These are phyloP conservation scores for Cystoisospora suis DNA, from an alignment of 169 alveolate species.

Conservation along the genomic window DNA sequence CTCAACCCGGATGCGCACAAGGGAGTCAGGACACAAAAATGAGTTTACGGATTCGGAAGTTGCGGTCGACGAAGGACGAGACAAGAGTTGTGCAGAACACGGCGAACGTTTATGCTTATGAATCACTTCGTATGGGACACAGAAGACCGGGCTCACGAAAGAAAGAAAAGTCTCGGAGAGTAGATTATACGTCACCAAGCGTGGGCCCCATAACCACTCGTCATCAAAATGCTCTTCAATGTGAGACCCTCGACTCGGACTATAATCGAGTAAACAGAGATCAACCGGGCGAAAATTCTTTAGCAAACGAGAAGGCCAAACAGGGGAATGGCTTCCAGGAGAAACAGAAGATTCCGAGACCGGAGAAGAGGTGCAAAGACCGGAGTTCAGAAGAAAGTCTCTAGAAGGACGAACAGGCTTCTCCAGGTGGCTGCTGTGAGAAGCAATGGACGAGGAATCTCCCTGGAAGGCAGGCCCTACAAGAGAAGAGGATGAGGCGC, in stretches of 20 bases:
- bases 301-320: background rate
- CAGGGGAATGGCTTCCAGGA: background rate
- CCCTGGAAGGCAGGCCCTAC: background rate
- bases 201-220: slow-evolving; percentile 27
- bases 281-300: background rate
- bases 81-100: background rate
- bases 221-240: slow-evolving; percentile 31
- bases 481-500: background rate
- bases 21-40: background rate
- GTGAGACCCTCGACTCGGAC: slow-evolving; percentile 14
- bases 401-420: too few species aligned
- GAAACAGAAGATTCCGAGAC: background rate
- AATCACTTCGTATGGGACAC: background rate
- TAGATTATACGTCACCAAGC: background rate
- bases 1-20: background rate
- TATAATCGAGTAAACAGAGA: background rate
- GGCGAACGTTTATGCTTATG: background rate
- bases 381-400: too few species aligned
- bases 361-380: too few species aligned
- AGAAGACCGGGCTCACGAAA: background rate
- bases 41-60: background rate
- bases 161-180: background rate
- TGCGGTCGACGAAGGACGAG: background rate
- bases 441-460: background rate
- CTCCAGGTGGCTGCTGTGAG: too few species aligned